Conservation (phyloP, 2,329 filamentous ascomycete species). For the Fusarium sp. region DNA sequence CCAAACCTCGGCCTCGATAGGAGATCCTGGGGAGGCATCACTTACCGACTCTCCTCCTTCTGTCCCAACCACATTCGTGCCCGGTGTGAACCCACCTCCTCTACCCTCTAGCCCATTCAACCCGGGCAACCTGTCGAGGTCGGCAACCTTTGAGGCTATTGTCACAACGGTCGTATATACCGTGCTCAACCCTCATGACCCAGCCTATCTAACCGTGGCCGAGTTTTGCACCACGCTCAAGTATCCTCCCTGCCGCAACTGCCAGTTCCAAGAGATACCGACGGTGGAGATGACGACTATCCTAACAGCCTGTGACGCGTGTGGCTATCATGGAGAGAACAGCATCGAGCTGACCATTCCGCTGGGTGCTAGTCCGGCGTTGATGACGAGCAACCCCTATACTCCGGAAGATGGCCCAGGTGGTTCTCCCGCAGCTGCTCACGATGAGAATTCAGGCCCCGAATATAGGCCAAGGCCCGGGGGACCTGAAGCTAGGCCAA, state of each 20-base stretch:
- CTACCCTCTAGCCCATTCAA: not conserved
- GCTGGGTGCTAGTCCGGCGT: not conserved
- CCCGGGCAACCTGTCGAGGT: not conserved
- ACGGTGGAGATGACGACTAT: slow-evolving; percentile 23
- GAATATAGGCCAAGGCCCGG: not conserved
- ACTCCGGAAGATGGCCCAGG: not conserved
- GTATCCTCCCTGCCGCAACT: slow-evolving; percentile 13
- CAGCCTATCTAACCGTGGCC: slow-evolving; percentile 13
- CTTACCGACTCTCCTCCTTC: not conserved
- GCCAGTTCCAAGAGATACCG: slow-evolving; percentile 2
- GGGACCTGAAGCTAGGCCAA: not conserved
- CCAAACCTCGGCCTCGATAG: not conserved
- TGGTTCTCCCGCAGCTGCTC: not conserved
- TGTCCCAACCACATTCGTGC: not conserved
- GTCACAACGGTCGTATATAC: slow-evolving; percentile 23
- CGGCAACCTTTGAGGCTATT: not conserved
- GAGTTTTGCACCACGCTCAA: slow-evolving; percentile 15
- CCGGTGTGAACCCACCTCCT: not conserved
- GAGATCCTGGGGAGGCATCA: not conserved
- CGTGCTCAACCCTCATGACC: slow-evolving; percentile 13
- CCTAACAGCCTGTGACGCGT: slow-evolving; percentile 8
- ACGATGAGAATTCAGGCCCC: not conserved
- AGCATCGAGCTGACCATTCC: slow-evolving; percentile 18
- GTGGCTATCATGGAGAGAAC: slow-evolving; percentile 19
- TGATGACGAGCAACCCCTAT: not conserved